A percentile compares a stretch with the other conserved stretches of the same genome.
Conservation (phyloP, 768 basidiomycete genomes). For the Trametes maxima region DNA sequence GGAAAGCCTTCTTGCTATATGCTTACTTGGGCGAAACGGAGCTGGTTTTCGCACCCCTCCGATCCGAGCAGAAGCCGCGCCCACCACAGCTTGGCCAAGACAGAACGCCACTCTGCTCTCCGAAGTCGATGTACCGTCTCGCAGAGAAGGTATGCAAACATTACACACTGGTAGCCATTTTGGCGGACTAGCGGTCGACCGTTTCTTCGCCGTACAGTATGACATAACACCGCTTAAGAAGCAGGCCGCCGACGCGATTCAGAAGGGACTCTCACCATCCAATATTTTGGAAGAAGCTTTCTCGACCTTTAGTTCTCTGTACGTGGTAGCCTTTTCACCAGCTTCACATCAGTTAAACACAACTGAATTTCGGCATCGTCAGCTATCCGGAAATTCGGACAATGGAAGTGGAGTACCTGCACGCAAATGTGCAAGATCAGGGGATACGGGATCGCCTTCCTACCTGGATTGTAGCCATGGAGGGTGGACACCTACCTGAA, state of each 20-base stretch:
- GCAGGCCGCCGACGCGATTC: neutral
- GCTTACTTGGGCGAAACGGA: slow-evolving; percentile 3
- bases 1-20: slow-evolving; percentile 5
- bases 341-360: neutral
- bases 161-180: neutral
- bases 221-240: slow-evolving; percentile 1
- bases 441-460: neutral
- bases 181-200: neutral
- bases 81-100: neutral
- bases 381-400: slow-evolving; percentile 11
- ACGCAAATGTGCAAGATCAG: neutral
- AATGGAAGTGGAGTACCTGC: slow-evolving; percentile 8
- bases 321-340: neutral
- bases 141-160: neutral
- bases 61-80: neutral
- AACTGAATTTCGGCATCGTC: neutral
- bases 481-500: neutral
- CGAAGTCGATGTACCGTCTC: slow-evolving; percentile 15
- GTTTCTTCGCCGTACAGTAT: neutral
- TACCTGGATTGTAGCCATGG: neutral
- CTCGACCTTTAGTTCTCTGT: slow-evolving; percentile 5
- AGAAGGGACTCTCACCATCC: neutral
- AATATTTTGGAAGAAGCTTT: slow-evolving; percentile 9
- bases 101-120: slow-evolving; percentile 2
- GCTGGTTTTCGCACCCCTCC: slow-evolving; percentile 6